Conservation (phyloP, 2,329 filamentous ascomycete species). For the Delphinella strobiligena region DNA sequence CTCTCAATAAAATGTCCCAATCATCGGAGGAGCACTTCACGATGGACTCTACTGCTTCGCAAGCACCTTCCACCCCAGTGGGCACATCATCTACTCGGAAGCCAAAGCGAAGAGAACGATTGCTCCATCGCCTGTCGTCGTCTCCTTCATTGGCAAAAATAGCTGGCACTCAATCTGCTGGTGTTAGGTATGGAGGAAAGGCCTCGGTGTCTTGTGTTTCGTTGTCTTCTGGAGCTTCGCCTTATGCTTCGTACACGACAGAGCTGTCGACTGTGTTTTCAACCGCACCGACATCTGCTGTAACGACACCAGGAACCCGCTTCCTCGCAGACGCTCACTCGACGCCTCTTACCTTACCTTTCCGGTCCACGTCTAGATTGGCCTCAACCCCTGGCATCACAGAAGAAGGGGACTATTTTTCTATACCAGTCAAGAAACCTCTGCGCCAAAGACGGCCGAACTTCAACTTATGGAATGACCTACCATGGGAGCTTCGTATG, state of each 20-base stretch:
- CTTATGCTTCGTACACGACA: constrained; percentile 40
- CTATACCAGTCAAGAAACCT: constrained; percentile 19
- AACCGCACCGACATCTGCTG: constrained; percentile 43
- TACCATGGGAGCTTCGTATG: constrained; percentile 75
- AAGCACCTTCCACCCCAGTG: background rate
- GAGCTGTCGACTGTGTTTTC: constrained; percentile 46
- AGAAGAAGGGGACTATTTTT: constrained; percentile 14
- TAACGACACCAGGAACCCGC: constrained; percentile 32
- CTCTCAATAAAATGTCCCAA: constrained; percentile 4
- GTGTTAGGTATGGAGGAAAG: constrained; percentile 51
- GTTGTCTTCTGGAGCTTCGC: constrained; percentile 38
- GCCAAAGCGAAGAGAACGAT: constrained; percentile 54
- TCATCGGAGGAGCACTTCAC: constrained; percentile 5
- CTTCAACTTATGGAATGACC: constrained; percentile 63
- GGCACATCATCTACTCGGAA: constrained; percentile 31
- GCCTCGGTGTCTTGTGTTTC: constrained; percentile 55
- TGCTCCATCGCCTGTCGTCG: constrained; percentile 74
- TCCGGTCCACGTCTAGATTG: constrained; percentile 37
- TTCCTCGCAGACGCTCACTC: constrained; percentile 38
- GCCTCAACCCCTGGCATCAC: constrained; percentile 18
- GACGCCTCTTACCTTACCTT: constrained; percentile 51
- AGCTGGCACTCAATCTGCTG: constrained; percentile 53
- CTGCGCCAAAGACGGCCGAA: constrained; percentile 24
- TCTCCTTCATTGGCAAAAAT: constrained; percentile 58
- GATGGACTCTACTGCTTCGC: constrained; percentile 3